phyloP scores from a whole-genome alignment of 257 asterid species.

The Linaria vulgaris region DNA sequence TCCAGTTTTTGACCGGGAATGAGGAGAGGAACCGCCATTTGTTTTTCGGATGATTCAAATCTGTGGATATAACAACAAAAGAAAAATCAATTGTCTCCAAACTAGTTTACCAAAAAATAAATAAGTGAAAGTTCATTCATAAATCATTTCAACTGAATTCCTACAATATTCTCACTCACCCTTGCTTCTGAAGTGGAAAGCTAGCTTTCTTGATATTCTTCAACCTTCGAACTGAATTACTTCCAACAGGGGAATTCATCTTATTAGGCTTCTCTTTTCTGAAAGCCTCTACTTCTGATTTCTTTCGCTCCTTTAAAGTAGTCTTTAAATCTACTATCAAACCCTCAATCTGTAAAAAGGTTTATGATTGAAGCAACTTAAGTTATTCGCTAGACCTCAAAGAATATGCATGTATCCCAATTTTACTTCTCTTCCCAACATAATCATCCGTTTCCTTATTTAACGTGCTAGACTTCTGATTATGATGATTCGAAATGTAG shows the following conservation, averaged over 20 bases:
- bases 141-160: no score
- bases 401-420: conserved; percentile 16
- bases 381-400: conserved; percentile 1
- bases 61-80: no score
- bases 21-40: conserved; percentile 30
- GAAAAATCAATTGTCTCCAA: background rate
- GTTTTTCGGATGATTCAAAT: conserved; percentile 33
- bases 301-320: conserved; percentile 34
- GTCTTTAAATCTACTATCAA: conserved; percentile 21
- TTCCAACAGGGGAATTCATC: conserved; percentile 25
- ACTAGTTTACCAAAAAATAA: no score
- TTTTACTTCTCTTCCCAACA: conserved; percentile 19
- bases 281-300: conserved; percentile 34
- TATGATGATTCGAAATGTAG: conserved; percentile 3
- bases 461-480: conserved; percentile 10
- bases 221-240: conserved; percentile 40
- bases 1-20: conserved; percentile 54
- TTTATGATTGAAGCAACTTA: background rate
- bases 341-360: conserved; percentile 42
- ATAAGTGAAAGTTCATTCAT: no score
- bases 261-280: conserved; percentile 25
- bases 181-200: conserved; percentile 41
- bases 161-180: conserved; percentile 38
- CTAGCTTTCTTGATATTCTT: conserved; percentile 47
- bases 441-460: conserved; percentile 2